phyloP scores from a whole-genome alignment of 306 rosid species.

The Aeschynomene evenia region DNA sequence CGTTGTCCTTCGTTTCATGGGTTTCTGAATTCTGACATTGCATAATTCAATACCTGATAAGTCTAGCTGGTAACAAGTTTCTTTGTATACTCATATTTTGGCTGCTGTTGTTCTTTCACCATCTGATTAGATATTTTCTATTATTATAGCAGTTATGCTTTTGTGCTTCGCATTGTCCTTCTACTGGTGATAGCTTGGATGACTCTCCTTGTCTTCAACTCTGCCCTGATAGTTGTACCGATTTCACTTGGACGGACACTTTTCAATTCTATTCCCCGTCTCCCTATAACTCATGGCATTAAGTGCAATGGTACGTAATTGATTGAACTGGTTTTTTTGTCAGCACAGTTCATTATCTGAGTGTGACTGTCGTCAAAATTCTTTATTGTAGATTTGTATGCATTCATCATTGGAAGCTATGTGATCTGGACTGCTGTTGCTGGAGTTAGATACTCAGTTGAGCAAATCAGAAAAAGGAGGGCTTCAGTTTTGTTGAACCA shows the following conservation, averaged over 20 bases:
- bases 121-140: constrained; percentile 14
- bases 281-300: constrained; percentile 96
- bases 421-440: constrained; percentile 94
- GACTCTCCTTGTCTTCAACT: constrained; percentile 92
- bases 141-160: constrained; percentile 66
- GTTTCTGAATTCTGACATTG: not conserved
- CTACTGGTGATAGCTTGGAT: constrained; percentile 96
- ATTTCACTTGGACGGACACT: constrained; percentile 82
- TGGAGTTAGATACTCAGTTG: constrained; percentile 85
- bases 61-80: not conserved
- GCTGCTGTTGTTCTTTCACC: constrained; percentile 7
- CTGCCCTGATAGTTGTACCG: constrained; percentile 91
- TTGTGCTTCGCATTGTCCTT: constrained; percentile 87
- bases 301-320: constrained; percentile 80
- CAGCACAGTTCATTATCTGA: not conserved
- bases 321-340: constrained; percentile 19
- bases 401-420: constrained; percentile 94
- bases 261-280: constrained; percentile 88
- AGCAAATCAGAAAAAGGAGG: constrained; percentile 70
- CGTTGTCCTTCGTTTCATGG: not conserved
- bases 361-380: constrained; percentile 15
- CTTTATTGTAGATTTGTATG: constrained; percentile 70
- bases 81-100: not conserved
- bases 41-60: constrained; percentile 11
- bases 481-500: constrained; percentile 65